Base-by-base conservation (phyloP, 257 asterid species). In the Jasminum sambac region DNA sequence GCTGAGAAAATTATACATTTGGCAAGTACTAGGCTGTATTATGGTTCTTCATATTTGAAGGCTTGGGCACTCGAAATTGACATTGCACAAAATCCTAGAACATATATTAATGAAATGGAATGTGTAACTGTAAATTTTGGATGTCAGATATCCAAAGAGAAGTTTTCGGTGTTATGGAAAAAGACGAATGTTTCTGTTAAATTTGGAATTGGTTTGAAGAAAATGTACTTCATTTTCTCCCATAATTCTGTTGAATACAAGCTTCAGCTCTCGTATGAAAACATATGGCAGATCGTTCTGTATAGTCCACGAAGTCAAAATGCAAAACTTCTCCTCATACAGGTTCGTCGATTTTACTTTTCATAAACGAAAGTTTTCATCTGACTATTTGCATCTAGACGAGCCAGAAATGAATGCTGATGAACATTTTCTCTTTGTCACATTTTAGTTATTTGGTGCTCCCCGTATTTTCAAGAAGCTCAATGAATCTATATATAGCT, bases 231-330 rank as follows among this genome's bases (percentile, higher is more conserved):
- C 52, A 24, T 66, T 24, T 77, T 90, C 40, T 14, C 59, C 58
- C 34, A 46, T 58, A 55, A 26, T 48, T 75, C 78, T 8, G 66
- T 37, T 37, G 81, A 84, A 2, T 88, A 88, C 79, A 87, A 76
- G 84, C 96, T 93, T 70, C 95, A 93, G 77, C 92, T 93, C 26
- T 85, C 85, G 8, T 71, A 79, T 73, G 95, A 89, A 67, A 89
- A 80, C 78, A 77, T 94, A 64, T 85, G 97, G 96, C 84, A 89
- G 83, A 78, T 89, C 14, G 87, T 85, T 75, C 75, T 88, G 5
- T 84, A 75, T 73, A 41, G 63, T 66, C 66, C 87, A 38, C 62
- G 12, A 66, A 67, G 71, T 70, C 84, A 38, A 69, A 52, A 61
- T 17, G 60, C 63, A 14, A 83, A 76, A 73, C 41, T 74, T 72